Base-by-base conservation (phyloP, 2,329 filamentous ascomycete genomes). In the Clonostachys solani region DNA sequence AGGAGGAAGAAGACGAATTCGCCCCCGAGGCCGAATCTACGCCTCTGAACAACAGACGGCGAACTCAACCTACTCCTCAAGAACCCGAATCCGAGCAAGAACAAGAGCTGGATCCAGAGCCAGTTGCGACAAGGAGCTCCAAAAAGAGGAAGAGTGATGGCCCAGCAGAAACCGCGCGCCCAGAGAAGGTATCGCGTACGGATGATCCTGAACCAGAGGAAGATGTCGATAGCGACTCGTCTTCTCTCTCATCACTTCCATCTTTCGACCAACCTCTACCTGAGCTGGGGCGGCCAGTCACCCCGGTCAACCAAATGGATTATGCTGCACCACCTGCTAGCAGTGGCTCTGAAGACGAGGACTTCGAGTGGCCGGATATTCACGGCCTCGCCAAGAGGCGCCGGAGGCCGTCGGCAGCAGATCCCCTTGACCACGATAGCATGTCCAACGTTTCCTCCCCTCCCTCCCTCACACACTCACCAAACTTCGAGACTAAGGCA, bases 11-110 rank as follows among this genome's bases (percentile, higher is more conserved):
- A 59, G 62, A 74, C 54, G 55, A 77, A 71, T 85, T 81, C 57
- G 75, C 71, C 45, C 84, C 76, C 0, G 83, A 87, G 48, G 83
- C 81, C 29, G 83, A 87, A 65, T 85, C 83, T 15, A 89, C 86
- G 7, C 84, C 85, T 5, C 57, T 86, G 23, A 77, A 81, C 49
- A 59, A 56, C 33, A 52, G 60, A 43, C 64, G 75, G 17, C 67
- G 68, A 35, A 75, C 69, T 50, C 45, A 49, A 23, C 53, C 58
- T 38, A 42, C 52, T 34, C 51, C 54, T 19, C 53, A 45, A n/a
- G 34, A 33, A 7, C 54, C 57, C 33, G 47, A 46, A n/a, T 58
- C 62, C 7, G 54, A 57, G 5, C 55, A 63, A n/a, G 54, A 52
- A 13, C 57, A 51, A 17, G 47, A 59, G 29, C 57, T 68, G 6